A percentile compares a stretch with the other conserved stretches of the same genome.
These are phyloP conservation scores for Aspergillus fumigatus DNA, from an alignment of 2,329 filamentous ascomycete species.

Conservation along the genomic window DNA sequence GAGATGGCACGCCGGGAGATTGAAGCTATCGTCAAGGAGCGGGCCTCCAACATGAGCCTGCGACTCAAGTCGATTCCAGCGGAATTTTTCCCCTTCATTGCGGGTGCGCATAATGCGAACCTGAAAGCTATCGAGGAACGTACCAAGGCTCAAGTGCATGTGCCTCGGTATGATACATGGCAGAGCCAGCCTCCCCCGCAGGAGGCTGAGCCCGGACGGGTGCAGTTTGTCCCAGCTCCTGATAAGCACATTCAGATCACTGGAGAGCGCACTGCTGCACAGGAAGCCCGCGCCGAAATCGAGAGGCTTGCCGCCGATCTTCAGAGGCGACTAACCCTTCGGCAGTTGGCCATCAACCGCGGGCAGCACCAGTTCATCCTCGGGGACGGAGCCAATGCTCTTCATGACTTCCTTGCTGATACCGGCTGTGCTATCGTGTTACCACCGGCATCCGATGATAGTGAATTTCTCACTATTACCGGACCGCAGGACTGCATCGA, in stretches of 20 bases:
- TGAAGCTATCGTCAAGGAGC: slow-evolving; percentile 80
- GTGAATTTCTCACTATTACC: slow-evolving; percentile 78
- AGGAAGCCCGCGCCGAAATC: slow-evolving; percentile 73
- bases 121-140: slow-evolving; percentile 65
- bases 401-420: slow-evolving; percentile 81
- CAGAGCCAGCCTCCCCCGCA: slow-evolving; percentile 62
- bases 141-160: slow-evolving; percentile 72
- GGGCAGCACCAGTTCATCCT: slow-evolving; percentile 94
- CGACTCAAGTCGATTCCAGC: slow-evolving; percentile 80
- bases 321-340: slow-evolving; percentile 67
- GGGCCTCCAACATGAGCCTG: slow-evolving; percentile 74
- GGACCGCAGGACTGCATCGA: slow-evolving; percentile 72
- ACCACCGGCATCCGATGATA: slow-evolving; percentile 69
- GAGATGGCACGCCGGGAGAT: slow-evolving; percentile 80
- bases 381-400: slow-evolving; percentile 71
- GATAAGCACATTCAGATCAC: slow-evolving; percentile 78
- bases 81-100: slow-evolving; percentile 94
- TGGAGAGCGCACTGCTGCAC: slow-evolving; percentile 78
- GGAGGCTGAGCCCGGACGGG: slow-evolving; percentile 58
- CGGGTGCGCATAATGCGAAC: slow-evolving; percentile 67
- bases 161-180: slow-evolving; percentile 78
- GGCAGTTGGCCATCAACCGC: slow-evolving; percentile 76
- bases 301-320: slow-evolving; percentile 75
- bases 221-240: slow-evolving; percentile 65
- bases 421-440: slow-evolving; percentile 88